Evolutionary conservation across 345 rosid species (phyloP), one percentile per base, ranked within the genome.

Genomic region (Salix dunnii): DNA sequence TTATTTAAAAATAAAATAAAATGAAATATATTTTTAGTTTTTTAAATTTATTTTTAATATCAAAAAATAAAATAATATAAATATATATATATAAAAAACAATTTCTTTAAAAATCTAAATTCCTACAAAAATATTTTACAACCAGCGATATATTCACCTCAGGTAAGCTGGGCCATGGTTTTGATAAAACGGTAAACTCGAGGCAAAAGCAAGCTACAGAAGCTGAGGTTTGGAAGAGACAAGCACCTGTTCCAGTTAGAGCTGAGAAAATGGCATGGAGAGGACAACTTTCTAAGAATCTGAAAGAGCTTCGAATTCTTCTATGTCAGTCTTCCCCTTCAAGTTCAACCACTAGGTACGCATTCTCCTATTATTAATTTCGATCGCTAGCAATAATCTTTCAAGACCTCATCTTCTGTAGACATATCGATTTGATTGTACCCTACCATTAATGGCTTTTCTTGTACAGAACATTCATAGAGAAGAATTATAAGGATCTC

Each of bases 401-500:
- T 48, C 14, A 58, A 58, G 23, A n/a, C 27, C 3, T 30, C 23
- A 27, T 48, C 21, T 74, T n/a, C 31, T 7, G 2, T 14, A 3
- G 14, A 11, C 28, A 38, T 11, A 1, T 7, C 28, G 40, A 35
- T 27, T 27, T 25, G 43, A 28, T 21, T 16, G 69, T 67, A 21
- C 38, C 27, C 27, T 36, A 27, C 71, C n/a, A 21, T 65, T 2
- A 30, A 42, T 27, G 67, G n/a, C 5, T 7, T 66, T 53, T 18
- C 8, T 33, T 60, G 67, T 61, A 28, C 82, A 93, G 97, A 82
- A 82, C 91, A 7, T 91, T 96, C 70, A 87, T 94, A 5, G 97
- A 92, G 87, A 88, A 86, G 77, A 96, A 92, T 80, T 96, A 93
- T 88, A 94, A 86, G 87, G 91, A 90, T 48, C 83, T 94, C 80